phyloP scores from a whole-genome alignment of 192 early-diverging fungal genomes.

The Entomortierella chlamydospora region DNA sequence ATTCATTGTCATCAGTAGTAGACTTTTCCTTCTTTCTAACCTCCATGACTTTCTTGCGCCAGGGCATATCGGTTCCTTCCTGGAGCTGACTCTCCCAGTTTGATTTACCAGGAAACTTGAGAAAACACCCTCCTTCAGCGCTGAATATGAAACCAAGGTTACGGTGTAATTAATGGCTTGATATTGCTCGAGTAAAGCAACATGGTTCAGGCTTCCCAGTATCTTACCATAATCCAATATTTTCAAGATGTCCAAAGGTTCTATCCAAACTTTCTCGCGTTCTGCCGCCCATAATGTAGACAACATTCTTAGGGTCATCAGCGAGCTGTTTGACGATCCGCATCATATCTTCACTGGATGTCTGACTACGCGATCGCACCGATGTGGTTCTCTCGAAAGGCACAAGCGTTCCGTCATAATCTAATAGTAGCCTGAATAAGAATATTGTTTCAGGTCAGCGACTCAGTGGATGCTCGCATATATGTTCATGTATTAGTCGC shows the following conservation, averaged over 20 bases:
- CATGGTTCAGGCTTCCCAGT: not conserved
- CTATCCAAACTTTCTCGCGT: conserved; percentile 72
- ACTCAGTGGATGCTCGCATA: too few species aligned
- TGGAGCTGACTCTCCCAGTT: conserved; percentile 76
- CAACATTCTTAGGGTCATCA: conserved; percentile 72
- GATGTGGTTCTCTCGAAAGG: conserved; percentile 65
- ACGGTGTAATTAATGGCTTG: not conserved
- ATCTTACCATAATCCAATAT: conserved; percentile 68
- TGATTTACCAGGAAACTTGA: conserved; percentile 68
- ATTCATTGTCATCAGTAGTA: too few species aligned
- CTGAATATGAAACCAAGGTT: conserved; percentile 28
- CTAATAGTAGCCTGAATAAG: conserved; percentile 58
- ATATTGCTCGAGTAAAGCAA: too few species aligned
- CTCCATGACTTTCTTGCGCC: conserved; percentile 54
- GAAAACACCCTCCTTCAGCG: conserved; percentile 82
- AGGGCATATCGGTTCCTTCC: conserved; percentile 60
- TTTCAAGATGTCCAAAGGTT: conserved; percentile 71
- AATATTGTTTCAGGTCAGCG: too few species aligned
- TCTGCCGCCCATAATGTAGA: conserved; percentile 83
- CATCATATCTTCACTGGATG: conserved; percentile 73
- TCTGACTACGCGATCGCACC: conserved; percentile 42
- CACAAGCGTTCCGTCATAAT: conserved; percentile 79
- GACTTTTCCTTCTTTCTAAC: conserved; percentile 2
- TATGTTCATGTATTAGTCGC: too few species aligned
- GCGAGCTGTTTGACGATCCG: conserved; percentile 63